Conservation (phyloP, 257 asterid genomes). For the Osmanthus fragrans region DNA sequence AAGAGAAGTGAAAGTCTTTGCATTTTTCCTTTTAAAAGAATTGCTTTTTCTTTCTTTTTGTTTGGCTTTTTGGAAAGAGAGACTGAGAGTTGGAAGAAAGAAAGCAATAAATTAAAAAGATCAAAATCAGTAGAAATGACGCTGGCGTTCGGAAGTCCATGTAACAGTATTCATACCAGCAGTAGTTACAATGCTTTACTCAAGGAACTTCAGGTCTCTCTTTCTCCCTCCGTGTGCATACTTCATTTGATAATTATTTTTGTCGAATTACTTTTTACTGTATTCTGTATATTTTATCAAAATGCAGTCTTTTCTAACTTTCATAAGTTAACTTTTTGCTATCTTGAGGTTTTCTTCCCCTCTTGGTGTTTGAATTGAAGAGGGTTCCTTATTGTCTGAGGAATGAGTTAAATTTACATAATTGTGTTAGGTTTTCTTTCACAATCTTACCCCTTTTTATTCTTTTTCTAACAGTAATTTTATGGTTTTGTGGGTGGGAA, state of each 20-base stretch:
- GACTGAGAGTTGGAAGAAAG: background rate
- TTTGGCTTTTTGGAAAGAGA: slow-evolving; percentile 13
- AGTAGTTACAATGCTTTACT: slow-evolving; percentile 57
- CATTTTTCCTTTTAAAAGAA: slow-evolving; percentile 19
- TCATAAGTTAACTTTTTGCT: background rate
- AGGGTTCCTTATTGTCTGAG: background rate
- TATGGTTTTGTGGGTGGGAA: background rate
- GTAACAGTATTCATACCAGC: slow-evolving; percentile 39
- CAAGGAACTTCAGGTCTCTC: slow-evolving; percentile 75
- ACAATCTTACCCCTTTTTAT: background rate
- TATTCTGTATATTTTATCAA: slow-evolving; percentile 36
- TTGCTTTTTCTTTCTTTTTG: slow-evolving; percentile 17
- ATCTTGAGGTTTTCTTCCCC: slow-evolving; percentile 18
- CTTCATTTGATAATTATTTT: background rate
- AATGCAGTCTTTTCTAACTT: background rate
- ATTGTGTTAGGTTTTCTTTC: too few relatives aligned
- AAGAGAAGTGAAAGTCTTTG: slow-evolving; percentile 18
- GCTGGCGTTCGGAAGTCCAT: slow-evolving; percentile 47
- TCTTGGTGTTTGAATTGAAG: slow-evolving; percentile 19
- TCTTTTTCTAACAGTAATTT: background rate
- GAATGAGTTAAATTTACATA: background rate
- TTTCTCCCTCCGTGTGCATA: slow-evolving; percentile 13
- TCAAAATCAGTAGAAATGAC: slow-evolving; percentile 33
- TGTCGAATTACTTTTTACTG: slow-evolving; percentile 30
- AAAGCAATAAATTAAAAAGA: background rate